Evolutionary conservation across 192 early-diverging fungal species (phyloP).

Genomic region (Lobosporangium transversale): DNA sequence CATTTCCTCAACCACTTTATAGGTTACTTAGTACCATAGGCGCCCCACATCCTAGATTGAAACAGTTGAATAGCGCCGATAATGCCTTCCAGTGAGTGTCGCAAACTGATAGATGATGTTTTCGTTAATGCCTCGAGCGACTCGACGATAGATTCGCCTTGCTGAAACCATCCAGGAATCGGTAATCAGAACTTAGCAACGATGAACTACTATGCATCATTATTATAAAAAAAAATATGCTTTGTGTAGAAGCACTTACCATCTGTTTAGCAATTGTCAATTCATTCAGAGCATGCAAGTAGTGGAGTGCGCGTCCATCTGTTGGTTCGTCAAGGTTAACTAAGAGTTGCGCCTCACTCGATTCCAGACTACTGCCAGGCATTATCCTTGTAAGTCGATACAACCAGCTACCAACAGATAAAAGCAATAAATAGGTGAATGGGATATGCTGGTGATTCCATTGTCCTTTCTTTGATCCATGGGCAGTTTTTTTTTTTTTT

Average conservation of each 20-base stretch:
- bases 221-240: no score
- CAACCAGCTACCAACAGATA: slow-evolving; percentile 12
- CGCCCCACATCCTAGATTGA: slow-evolving; percentile 35
- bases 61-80: slow-evolving; percentile 18
- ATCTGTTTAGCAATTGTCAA: slow-evolving; percentile 23
- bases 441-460: not conserved
- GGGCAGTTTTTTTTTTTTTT: no score
- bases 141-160: slow-evolving; percentile 25
- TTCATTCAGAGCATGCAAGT: slow-evolving; percentile 26
- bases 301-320: slow-evolving; percentile 26
- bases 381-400: slow-evolving; percentile 27
- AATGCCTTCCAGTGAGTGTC: slow-evolving; percentile 19
- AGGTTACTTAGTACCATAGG: slow-evolving; percentile 20
- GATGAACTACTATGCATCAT: no score
- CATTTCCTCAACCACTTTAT: not conserved
- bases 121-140: slow-evolving; percentile 24
- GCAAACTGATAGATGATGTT: slow-evolving; percentile 30
- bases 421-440: not conserved
- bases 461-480: no score
- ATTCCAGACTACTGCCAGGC: not conserved
- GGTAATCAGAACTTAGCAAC: not conserved
- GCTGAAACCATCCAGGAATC: no score
- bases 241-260: slow-evolving; percentile 5
- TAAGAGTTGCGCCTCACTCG: slow-evolving; percentile 19
- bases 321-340: slow-evolving; percentile 10